Evolutionary conservation across 352 stramenopile species (phyloP).

Genomic region (Phytophthora kernoviae): DNA sequence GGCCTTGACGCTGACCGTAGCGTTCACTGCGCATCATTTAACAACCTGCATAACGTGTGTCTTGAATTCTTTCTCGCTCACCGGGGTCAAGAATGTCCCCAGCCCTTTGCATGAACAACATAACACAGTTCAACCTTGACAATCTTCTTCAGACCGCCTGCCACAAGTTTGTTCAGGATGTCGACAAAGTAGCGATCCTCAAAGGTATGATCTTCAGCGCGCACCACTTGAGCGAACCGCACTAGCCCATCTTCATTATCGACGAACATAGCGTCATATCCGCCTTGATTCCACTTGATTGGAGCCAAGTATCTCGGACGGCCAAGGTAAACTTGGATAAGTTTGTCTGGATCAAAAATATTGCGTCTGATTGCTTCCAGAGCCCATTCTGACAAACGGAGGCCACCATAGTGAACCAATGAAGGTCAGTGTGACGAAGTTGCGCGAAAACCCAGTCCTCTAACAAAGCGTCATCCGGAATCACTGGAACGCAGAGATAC

Average conservation of each 20-base stretch:
- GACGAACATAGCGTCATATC: slow-evolving; percentile 25
- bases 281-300: slow-evolving; percentile 23
- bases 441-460: slow-evolving; percentile 27
- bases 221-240: slow-evolving; percentile 20
- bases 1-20: too few species aligned
- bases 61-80: too few species aligned
- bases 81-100: too few species aligned
- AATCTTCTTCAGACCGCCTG: slow-evolving; percentile 17
- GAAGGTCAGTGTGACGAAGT: slow-evolving; percentile 10
- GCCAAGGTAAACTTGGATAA: slow-evolving; percentile 13
- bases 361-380: neutral
- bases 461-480: slow-evolving; percentile 23
- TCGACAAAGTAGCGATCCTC: slow-evolving; percentile 11
- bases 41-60: too few species aligned
- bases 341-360: slow-evolving; percentile 13
- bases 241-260: slow-evolving; percentile 17
- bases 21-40: too few species aligned
- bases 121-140: slow-evolving; percentile 11
- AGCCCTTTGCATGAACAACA: too few species aligned
- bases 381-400: slow-evolving; percentile 3
- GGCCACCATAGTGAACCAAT: slow-evolving; percentile 15
- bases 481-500: slow-evolving; percentile 19
- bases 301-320: slow-evolving; percentile 18
- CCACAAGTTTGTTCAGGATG: slow-evolving; percentile 21
- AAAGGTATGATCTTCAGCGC: slow-evolving; percentile 13